phyloP scores from a whole-genome alignment of 768 basidiomycete species.

The Auricularia sp. region DNA sequence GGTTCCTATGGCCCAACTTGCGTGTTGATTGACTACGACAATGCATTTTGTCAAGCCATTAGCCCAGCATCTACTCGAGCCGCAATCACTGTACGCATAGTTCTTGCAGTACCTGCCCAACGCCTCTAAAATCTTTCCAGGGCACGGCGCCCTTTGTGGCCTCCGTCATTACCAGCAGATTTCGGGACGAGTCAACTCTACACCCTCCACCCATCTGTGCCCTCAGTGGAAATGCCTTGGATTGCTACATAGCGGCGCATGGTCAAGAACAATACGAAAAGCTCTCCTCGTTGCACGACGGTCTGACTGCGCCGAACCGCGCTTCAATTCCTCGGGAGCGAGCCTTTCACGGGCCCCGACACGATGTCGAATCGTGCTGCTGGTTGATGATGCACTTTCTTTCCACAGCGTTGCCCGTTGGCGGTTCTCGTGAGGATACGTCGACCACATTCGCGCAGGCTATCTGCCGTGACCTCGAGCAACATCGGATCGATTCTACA shows the following conservation, averaged over 20 bases:
- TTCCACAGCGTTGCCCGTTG: neutral
- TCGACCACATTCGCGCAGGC: neutral
- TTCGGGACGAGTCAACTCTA: neutral
- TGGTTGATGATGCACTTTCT: neutral
- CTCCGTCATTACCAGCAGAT: neutral
- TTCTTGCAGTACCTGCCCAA: no score
- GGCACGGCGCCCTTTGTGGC: neutral
- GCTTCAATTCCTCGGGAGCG: neutral
- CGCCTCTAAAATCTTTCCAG: neutral
- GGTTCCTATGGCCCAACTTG: neutral
- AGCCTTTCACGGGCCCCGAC: neutral
- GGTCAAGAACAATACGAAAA: neutral
- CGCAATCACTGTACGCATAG: no score
- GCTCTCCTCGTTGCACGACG: neutral
- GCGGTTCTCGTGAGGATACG: neutral
- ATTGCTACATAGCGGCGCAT: neutral
- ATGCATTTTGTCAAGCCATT: neutral
- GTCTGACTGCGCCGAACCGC: no score
- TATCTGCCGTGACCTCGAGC: neutral
- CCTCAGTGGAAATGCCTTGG: neutral
- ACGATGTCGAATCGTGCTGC: neutral
- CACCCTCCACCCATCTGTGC: neutral
- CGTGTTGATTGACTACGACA: neutral
- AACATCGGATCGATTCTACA: neutral
- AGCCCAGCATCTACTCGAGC: neutral